A percentile compares a stretch with the other conserved stretches of the same genome.
These are phyloP conservation scores for Pichia manshurica DNA, from an alignment of 805 yeast genomes.

Conservation along the genomic window DNA sequence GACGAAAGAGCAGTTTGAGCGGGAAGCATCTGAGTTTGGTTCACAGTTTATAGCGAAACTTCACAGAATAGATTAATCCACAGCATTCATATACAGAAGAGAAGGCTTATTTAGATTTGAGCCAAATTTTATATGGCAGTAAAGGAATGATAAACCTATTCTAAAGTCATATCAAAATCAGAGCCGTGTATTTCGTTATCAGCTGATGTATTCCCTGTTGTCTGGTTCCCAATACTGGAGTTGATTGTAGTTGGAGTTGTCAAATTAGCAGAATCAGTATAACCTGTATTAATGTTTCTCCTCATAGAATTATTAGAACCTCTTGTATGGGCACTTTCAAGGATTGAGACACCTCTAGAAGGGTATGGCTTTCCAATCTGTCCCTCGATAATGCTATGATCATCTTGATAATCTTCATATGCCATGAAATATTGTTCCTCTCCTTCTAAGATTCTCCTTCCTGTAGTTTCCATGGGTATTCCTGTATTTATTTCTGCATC, in stretches of 20 bases:
- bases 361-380: not conserved
- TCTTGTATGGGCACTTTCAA: slow-evolving; percentile 10
- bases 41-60: no score
- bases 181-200: slow-evolving; percentile 19
- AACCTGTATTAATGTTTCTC: slow-evolving; percentile 5
- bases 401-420: slow-evolving; percentile 34
- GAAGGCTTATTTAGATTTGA: no score
- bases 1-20: slow-evolving; percentile 13
- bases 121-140: no score
- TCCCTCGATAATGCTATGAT: slow-evolving; percentile 24
- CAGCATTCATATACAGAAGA: no score
- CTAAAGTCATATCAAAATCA: slow-evolving; percentile 30
- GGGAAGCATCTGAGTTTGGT: no score
- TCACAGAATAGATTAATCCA: no score
- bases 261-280: slow-evolving; percentile 4
- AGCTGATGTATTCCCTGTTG: slow-evolving; percentile 18
- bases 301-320: slow-evolving; percentile 4
- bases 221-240: slow-evolving; percentile 8
- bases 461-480: not conserved
- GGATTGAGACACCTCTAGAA: slow-evolving; percentile 6
- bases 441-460: not conserved
- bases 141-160: slow-evolving; percentile 12
- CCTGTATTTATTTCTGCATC: not conserved
- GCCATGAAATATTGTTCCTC: slow-evolving; percentile 32
- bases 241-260: slow-evolving; percentile 9